Conservation (phyloP, 2,329 filamentous ascomycete species). For the Neurospora sp. region DNA sequence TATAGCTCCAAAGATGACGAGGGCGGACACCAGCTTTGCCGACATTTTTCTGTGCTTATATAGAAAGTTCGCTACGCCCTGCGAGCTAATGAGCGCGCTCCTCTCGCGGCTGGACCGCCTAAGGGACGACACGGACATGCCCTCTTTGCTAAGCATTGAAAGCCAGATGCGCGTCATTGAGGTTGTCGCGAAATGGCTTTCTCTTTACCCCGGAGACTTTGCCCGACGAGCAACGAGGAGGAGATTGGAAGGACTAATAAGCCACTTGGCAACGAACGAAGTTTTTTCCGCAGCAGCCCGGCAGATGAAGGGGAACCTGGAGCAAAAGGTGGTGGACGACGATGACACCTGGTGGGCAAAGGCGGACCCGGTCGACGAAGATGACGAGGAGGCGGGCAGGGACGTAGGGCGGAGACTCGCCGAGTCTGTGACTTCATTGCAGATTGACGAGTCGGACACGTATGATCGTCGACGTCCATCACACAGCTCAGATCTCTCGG, state of each 20-base stretch:
- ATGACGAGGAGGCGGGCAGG: constrained; percentile 19
- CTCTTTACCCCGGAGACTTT: constrained; percentile 86
- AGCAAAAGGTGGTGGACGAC: constrained; percentile 65
- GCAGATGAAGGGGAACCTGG: constrained; percentile 73
- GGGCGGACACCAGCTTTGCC: constrained; percentile 79
- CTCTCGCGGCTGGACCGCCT: constrained; percentile 65
- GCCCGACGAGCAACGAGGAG: constrained; percentile 65
- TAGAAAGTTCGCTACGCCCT: constrained; percentile 81
- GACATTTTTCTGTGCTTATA: constrained; percentile 88
- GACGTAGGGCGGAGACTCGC: constrained; percentile 26
- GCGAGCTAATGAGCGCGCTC: constrained; percentile 67
- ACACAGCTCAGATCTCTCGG: constrained; percentile 35
- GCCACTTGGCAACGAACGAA: constrained; percentile 62
- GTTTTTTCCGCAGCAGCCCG: constrained; percentile 78
- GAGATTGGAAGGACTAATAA: constrained; percentile 66
- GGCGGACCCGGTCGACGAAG: constrained; percentile 50
- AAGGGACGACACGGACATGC: constrained; percentile 54
- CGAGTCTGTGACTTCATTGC: constrained; percentile 37
- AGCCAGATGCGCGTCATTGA: constrained; percentile 77
- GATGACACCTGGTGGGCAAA: constrained; percentile 93
- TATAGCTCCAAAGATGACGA: constrained; percentile 70
- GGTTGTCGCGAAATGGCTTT: constrained; percentile 81
- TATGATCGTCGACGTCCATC: constrained; percentile 32
- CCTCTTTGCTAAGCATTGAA: constrained; percentile 67
- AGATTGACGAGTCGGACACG: constrained; percentile 35